Evolutionary conservation across 805 yeast species (phyloP).

Genomic region (Clavispora phyllophila): DNA sequence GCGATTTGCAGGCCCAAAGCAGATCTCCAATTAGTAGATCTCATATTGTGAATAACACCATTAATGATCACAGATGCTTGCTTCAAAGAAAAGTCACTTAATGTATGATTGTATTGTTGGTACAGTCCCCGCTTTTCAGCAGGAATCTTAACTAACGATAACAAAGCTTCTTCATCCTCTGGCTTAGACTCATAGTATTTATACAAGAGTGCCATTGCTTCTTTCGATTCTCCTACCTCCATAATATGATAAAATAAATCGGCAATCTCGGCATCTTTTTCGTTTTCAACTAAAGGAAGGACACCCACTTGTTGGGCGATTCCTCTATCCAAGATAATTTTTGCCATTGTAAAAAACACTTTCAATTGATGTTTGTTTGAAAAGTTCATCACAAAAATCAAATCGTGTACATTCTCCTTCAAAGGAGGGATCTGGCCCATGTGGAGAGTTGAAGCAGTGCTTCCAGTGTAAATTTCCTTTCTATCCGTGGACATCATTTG

Average conservation of each 20-base stretch:
- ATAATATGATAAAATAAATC: constrained; percentile 30
- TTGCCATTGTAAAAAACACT: constrained; percentile 46
- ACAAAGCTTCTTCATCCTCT: constrained; percentile 21
- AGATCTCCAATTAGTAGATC: constrained; percentile 49
- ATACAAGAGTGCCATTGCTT: constrained; percentile 37
- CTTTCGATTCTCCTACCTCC: constrained; percentile 25
- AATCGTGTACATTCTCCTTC: constrained; percentile 68
- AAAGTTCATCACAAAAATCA: constrained; percentile 64
- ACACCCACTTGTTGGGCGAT: constrained; percentile 81
- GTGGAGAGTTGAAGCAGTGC: constrained; percentile 7
- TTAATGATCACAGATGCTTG: constrained; percentile 59
- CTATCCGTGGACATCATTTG: constrained; percentile 37
- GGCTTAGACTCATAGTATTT: constrained; percentile 27
- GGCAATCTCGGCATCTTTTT: constrained; percentile 25
- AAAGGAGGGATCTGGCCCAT: constrained; percentile 63
- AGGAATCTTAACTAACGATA: constrained; percentile 15
- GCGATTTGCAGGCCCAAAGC: constrained; percentile 47
- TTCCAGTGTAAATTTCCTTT: constrained; percentile 40
- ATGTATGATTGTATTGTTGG: constrained; percentile 17
- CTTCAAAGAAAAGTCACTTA: constrained; percentile 30
- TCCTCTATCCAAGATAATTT: constrained; percentile 47
- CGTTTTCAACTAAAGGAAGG: constrained; percentile 50
- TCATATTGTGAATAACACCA: constrained; percentile 60
- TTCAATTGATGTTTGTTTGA: constrained; percentile 47
- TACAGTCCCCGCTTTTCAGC: constrained; percentile 14